Evolutionary conservation across 2,329 filamentous ascomycete species (phyloP).

Genomic region (Trichoderma pleuroti): DNA sequence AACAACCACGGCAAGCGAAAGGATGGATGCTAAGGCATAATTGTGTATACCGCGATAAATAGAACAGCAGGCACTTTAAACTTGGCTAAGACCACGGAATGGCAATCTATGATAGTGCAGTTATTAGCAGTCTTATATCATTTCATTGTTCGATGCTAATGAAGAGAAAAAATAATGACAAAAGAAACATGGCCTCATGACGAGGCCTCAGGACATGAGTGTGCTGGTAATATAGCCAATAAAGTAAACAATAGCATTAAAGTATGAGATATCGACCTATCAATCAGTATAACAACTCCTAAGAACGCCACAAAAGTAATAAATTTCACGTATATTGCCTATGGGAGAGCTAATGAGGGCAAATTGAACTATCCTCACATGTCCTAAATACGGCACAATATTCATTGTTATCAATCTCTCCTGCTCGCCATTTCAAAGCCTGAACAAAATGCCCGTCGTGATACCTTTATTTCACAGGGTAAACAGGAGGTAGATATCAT

Average conservation of each 20-base stretch:
- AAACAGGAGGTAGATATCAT: neutral
- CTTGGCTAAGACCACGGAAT: neutral
- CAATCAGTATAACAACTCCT: neutral
- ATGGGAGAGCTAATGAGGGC: neutral
- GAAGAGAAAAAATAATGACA: neutral
- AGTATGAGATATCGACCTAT: neutral
- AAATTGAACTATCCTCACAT: neutral
- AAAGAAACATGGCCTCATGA: neutral
- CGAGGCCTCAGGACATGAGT: too few species aligned
- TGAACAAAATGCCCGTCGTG: neutral
- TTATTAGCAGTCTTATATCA: too few species aligned
- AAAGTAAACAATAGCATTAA: neutral
- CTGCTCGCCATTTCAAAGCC: neutral
- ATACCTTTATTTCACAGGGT: neutral
- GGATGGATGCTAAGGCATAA: neutral
- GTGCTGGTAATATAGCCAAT: too few species aligned
- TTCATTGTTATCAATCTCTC: neutral
- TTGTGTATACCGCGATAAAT: neutral
- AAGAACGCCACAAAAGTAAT: neutral
- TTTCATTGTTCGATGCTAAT: too few species aligned
- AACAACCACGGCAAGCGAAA: neutral
- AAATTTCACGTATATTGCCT: neutral
- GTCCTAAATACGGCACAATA: neutral
- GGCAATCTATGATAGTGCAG: too few species aligned
- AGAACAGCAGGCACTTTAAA: neutral